Evolutionary conservation across 169 alveolate species (phyloP).

Genomic region (Theileria annulata): DNA sequence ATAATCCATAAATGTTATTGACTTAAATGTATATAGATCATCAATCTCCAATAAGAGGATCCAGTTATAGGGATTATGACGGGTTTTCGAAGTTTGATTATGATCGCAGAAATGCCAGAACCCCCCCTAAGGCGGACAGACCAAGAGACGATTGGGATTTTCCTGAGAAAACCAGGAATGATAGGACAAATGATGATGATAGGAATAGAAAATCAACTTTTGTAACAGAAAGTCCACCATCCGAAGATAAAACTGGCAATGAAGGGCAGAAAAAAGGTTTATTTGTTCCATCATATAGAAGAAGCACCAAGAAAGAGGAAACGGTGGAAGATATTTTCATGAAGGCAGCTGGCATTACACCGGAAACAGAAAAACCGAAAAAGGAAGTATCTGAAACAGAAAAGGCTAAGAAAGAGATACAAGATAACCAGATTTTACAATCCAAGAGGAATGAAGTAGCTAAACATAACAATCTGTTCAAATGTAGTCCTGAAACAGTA

Average conservation of each 20-base stretch:
- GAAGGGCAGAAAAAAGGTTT: conserved; percentile 37
- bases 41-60: not conserved
- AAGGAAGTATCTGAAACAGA: conserved; percentile 21
- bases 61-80: conserved; percentile 2
- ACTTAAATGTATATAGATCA: not conserved
- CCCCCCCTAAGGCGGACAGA: conserved; percentile 2
- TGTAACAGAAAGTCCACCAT: not conserved
- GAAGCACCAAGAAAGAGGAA: conserved; percentile 30
- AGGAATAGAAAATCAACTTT: not conserved
- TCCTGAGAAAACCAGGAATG: not conserved
- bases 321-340: conserved; percentile 49
- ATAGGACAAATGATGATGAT: conserved; percentile 2
- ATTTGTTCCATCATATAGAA: conserved; percentile 54
- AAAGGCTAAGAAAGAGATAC: conserved; percentile 26
- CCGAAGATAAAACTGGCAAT: not conserved
- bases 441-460: conserved; percentile 39
- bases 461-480: conserved; percentile 52
- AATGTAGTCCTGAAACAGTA: conserved; percentile 33
- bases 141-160: conserved; percentile 21
- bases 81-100: not conserved
- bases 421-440: conserved; percentile 14
- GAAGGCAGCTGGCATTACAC: conserved; percentile 60
- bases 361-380: conserved; percentile 13
- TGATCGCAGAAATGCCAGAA: conserved; percentile 11
- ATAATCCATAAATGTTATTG: not conserved